Base-by-base conservation (phyloP, 441 rosid species). In the Corymbia calophylla region DNA sequence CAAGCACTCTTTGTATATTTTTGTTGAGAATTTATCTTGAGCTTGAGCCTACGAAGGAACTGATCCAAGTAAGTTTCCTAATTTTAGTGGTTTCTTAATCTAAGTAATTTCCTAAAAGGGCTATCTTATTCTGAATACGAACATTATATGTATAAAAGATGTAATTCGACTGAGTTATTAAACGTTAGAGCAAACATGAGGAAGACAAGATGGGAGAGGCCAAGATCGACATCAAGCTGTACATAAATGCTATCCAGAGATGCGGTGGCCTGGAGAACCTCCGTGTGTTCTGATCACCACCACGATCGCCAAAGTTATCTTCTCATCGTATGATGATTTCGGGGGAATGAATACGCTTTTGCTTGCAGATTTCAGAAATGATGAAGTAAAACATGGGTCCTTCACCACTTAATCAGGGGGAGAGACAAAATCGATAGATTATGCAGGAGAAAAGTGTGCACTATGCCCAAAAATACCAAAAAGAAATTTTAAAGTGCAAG, bases 121-220 rank as follows among this genome's bases (percentile, higher is more conserved):
- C 29, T 56, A 56, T 0, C 29, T 56, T 23, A 56, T 8, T 56
- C 23, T 56, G 29, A 5, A 56, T 56, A 23, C 62, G 23, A 56
- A 56, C 23, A 56, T 56, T 56, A 56, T 56, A 56, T 56, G 13
- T 56, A 56, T 56, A 23, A 56, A 4, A 56, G 62, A 27, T 56
- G 62, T 56, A 56, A 56, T 56, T 56, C 62, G 29, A 56, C 13
- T 56, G 27, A 56, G 21, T 56, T 56, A 56, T 56, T 56, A 56
- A 56, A 56, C 29, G 62, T 56, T 56, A 56, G 62, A 56, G 62
- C 62, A 56, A 56, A 56, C 62, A 23, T 27, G 62, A 56, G 62
- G 62, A 56, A 56, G 86, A 89, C 90, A 89, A 53, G n/a, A 89
- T 86, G 86, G 90, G 88, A 25, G 90, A 89, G 62, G 88, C 90